Base-by-base conservation (phyloP, 1,284 basidiomycete genomes). In the Cutaneotrichosporon cavernicola region DNA sequence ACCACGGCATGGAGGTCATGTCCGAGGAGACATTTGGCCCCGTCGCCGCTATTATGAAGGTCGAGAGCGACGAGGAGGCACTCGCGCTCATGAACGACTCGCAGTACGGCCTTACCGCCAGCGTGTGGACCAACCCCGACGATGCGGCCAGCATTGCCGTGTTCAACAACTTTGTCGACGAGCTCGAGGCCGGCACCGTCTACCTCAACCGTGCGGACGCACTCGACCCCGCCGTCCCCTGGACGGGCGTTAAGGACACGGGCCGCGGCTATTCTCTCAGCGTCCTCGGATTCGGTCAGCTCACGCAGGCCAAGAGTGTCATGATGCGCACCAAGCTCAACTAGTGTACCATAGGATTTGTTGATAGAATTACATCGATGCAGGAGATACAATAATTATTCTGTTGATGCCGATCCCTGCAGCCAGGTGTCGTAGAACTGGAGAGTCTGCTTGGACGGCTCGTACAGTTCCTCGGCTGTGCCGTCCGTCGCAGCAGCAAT, bases 1-100 rank as follows among this genome's bases (percentile, higher is more conserved):
- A 93, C 75, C 94, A 97, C 78, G 80, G 90, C 14, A 97, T 97
- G 94, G 90, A 91, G 22, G 83, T 97, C 43, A 97, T 97, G 94
- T 90, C 81, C 83, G 88, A 88, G 71, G 72, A 85, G 80, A 90
- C 90, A 0, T 94, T 95, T 69, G 95, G 95, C 0, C 95, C 95
- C 0, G 86, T 94, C 9, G 84, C 96, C 40, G 92, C 92, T 9
- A 92, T 97, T 69, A 90, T 92, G 82, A 93, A 92, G 84, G 90
- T 90, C 1, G 78, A 80, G 62, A 69, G 60, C 36, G 79, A 81
- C 65, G 88, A 89, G 58, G 92, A 96, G 77, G 94, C 94, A 0
- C 82, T 97, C 63, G 76, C 81, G 38, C 84, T 97, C 36, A 97
- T 98, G 91, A 97, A 98, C 79, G 93, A 97, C 80, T 97, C 93